These are phyloP conservation scores for Euphorbia celastroides DNA, from an alignment of 441 rosid species.

Conservation along the genomic window DNA sequence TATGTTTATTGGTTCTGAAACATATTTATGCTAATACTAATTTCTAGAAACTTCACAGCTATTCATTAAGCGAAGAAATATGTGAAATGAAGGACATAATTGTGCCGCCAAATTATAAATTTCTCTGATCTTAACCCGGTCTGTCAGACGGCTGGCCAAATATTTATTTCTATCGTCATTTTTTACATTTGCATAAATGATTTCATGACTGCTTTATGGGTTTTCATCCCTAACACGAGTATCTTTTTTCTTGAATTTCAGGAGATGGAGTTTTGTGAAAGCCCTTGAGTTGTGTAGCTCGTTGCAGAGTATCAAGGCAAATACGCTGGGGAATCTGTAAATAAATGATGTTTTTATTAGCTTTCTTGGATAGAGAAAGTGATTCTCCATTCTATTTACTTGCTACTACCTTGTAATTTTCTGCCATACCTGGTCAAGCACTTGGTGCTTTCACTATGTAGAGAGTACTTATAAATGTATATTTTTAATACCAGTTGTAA, in stretches of 20 bases:
- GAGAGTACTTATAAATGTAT: constrained; percentile 12
- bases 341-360: constrained; percentile 24
- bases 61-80: too few relatives aligned
- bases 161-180: too few relatives aligned
- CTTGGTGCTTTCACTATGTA: not conserved
- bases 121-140: not conserved
- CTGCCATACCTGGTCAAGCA: constrained; percentile 1
- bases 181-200: not conserved
- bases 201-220: too few relatives aligned
- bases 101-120: not conserved
- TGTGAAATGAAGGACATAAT: not conserved
- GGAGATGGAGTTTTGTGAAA: constrained; percentile 75
- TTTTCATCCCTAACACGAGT: constrained; percentile 12
- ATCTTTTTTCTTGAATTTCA: constrained; percentile 23
- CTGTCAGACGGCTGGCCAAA: not conserved
- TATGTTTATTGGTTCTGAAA: not conserved
- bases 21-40: not conserved
- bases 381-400: constrained; percentile 12
- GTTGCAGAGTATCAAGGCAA: constrained; percentile 19
- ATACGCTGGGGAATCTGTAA: constrained; percentile 21
- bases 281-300: constrained; percentile 30
- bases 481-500: constrained; percentile 9
- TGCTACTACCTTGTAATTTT: constrained; percentile 11
- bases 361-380: constrained; percentile 12
- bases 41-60: not conserved